Evolutionary conservation across 164 flowering plant species (phyloP).

Genomic region (Kingdonia uniflora): DNA sequence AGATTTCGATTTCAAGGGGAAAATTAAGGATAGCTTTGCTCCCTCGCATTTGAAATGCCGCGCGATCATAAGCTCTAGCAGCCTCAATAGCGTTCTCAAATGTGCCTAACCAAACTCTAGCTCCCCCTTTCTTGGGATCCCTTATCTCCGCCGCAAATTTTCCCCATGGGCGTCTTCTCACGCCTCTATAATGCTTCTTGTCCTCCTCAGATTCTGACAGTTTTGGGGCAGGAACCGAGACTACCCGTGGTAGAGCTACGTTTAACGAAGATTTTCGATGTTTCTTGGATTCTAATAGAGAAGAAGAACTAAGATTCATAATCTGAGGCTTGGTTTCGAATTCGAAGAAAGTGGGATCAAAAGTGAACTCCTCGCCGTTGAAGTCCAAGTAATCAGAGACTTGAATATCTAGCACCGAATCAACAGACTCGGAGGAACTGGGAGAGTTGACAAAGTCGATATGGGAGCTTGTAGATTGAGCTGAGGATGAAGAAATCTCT

Average conservation of each 20-base stretch:
- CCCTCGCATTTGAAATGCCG: conserved; percentile 3
- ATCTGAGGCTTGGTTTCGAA: neutral
- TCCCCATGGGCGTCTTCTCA: conserved; percentile 4
- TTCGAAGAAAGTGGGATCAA: neutral
- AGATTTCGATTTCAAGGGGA: neutral
- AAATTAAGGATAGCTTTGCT: conserved; percentile 4
- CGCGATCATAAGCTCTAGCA: conserved; percentile 5
- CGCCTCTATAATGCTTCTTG: conserved; percentile 3
- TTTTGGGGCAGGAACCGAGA: neutral
- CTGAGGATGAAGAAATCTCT: neutral
- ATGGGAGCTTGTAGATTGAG: neutral
- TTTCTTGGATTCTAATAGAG: neutral
- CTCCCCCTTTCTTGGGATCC: conserved; percentile 1
- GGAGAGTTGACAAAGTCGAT: neutral
- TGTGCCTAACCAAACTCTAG: conserved; percentile 5
- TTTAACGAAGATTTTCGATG: neutral
- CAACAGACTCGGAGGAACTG: neutral
- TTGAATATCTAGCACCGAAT: too few species aligned
- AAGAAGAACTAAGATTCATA: neutral
- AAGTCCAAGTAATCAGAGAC: too few species aligned
- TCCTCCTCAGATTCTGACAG: neutral
- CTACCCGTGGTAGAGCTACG: too few species aligned
- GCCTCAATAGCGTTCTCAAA: conserved; percentile 2
- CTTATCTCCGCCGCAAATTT: conserved; percentile 4
- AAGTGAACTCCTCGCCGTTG: too few species aligned